These are phyloP conservation scores for Jacaranda mimosifolia DNA, from an alignment of 257 asterid genomes.

Conservation along the genomic window DNA sequence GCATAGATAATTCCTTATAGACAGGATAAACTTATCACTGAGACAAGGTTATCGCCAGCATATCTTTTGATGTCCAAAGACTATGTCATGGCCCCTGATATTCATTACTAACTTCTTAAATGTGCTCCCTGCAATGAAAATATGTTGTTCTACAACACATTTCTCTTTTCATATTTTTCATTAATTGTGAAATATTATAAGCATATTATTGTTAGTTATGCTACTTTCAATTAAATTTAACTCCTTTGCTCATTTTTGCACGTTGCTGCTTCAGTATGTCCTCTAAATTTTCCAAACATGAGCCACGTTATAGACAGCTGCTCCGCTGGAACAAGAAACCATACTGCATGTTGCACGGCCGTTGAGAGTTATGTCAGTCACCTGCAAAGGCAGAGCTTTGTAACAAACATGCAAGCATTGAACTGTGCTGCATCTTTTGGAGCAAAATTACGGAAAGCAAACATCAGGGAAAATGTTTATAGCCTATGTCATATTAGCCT, in stretches of 20 bases:
- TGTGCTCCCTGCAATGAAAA: too few relatives aligned
- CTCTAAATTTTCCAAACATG: slow-evolving; percentile 82
- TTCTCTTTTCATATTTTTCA: too few relatives aligned
- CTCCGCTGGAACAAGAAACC: slow-evolving; percentile 54
- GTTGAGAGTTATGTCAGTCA: slow-evolving; percentile 78
- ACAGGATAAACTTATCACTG: too few relatives aligned
- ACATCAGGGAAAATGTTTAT: slow-evolving; percentile 73
- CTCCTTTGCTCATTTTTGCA: neutral
- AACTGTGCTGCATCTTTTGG: slow-evolving; percentile 96
- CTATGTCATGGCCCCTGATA: too few relatives aligned
- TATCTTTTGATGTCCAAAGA: too few relatives aligned
- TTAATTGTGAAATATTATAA: too few relatives aligned
- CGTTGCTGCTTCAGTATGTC: slow-evolving; percentile 69
- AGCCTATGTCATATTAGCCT: slow-evolving; percentile 83
- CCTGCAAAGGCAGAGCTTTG: slow-evolving; percentile 94
- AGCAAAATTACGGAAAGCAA: slow-evolving; percentile 72
- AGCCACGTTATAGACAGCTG: slow-evolving; percentile 74
- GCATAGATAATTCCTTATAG: too few relatives aligned
- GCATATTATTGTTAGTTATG: too few relatives aligned
- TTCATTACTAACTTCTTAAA: too few relatives aligned
- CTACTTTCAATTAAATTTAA: too few relatives aligned
- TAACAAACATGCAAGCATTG: slow-evolving; percentile 95
- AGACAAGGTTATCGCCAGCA: too few relatives aligned
- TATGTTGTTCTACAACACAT: too few relatives aligned
- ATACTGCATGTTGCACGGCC: slow-evolving; percentile 71